Conservation (phyloP, 1,139 yeast genomes). For the Pichia sorboxylosa region DNA sequence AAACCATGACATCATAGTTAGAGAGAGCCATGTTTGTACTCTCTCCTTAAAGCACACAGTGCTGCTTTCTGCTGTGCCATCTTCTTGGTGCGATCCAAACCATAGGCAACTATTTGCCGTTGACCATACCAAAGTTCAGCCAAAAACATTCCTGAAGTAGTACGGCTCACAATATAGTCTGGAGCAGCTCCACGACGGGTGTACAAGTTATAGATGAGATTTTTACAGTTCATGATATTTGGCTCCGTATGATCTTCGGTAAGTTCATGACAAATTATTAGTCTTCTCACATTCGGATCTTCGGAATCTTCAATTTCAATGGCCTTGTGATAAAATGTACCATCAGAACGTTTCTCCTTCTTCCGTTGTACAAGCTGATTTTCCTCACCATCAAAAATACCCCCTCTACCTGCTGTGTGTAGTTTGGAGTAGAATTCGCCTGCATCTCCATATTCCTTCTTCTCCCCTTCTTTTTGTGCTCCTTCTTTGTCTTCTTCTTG, state of each 20-base stretch:
- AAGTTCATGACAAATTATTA: conserved; percentile 11
- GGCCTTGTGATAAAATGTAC: conserved; percentile 8
- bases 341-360: conserved; percentile 3
- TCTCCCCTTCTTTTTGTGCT: neutral
- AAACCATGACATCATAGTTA: too few relatives aligned
- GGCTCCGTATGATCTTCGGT: conserved; percentile 3
- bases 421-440: conserved; percentile 4
- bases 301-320: conserved; percentile 4
- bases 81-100: conserved; percentile 11
- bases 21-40: too few relatives aligned
- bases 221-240: conserved; percentile 12
- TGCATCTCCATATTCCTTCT: neutral
- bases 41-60: conserved; percentile 11
- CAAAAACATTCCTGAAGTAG: conserved; percentile 6
- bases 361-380: conserved; percentile 2
- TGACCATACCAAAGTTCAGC: conserved; percentile 11
- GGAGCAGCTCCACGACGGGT: conserved; percentile 8
- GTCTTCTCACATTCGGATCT: neutral
- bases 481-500: conserved; percentile 1
- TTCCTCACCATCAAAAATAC: conserved; percentile 8
- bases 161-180: conserved; percentile 6
- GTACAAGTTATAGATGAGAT: conserved; percentile 9
- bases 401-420: conserved; percentile 13
- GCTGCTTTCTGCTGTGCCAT: conserved; percentile 15
- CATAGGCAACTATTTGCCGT: conserved; percentile 11